Evolutionary conservation across 75 land plant genomes (phyloP).

Genomic region (Azolla pinnata): DNA sequence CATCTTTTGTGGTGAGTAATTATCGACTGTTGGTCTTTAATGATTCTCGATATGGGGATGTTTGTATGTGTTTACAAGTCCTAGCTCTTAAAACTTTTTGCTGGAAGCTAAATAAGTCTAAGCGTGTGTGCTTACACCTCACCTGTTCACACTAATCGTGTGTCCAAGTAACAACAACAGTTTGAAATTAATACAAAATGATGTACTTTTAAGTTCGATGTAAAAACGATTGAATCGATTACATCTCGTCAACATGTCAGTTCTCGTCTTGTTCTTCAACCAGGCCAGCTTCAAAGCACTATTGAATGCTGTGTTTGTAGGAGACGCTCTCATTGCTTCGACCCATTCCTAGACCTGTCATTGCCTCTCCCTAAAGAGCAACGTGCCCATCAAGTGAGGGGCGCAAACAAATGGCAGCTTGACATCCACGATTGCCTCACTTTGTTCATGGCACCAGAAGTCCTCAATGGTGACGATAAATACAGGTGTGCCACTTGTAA

Average conservation of each 20-base stretch:
- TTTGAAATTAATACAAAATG: too few species aligned
- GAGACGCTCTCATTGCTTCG: constrained; percentile 25
- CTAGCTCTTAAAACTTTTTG: too few species aligned
- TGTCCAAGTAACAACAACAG: too few species aligned
- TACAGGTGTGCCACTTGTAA: constrained; percentile 25
- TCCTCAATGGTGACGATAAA: constrained; percentile 15
- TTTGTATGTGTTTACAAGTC: too few species aligned
- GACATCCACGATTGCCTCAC: constrained; percentile 21
- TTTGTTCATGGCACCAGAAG: constrained; percentile 22
- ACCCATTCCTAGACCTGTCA: constrained; percentile 29
- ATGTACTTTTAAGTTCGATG: too few species aligned
- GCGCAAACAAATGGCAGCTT: constrained; percentile 8
- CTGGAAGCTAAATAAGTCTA: too few species aligned
- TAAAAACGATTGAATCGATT: too few species aligned
- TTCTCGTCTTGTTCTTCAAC: too few species aligned
- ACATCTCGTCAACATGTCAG: too few species aligned
- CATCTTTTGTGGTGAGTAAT: constrained; percentile 21
- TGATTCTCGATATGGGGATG: background rate
- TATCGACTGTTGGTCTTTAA: background rate
- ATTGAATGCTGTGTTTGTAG: constrained; percentile 26
- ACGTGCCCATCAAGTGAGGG: background rate
- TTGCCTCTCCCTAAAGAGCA: constrained; percentile 16
- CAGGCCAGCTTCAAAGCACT: constrained; percentile 31
- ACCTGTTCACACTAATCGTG: too few species aligned
- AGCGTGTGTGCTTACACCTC: too few species aligned